These are phyloP conservation scores for Diatrype stigma DNA, from an alignment of 2,329 filamentous ascomycete species.

Conservation along the genomic window DNA sequence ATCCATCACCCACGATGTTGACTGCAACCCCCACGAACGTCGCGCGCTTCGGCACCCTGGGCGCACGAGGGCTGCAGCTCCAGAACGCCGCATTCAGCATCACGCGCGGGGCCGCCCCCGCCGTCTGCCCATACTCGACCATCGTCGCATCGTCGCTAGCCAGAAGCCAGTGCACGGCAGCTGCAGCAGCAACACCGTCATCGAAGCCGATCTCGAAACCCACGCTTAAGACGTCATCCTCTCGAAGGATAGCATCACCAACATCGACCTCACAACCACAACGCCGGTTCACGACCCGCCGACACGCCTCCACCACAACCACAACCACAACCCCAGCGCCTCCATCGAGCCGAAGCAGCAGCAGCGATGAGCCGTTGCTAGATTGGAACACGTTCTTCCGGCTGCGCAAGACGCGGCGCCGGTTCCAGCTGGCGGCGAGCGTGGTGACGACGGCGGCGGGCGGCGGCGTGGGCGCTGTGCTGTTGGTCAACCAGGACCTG, in stretches of 20 bases:
- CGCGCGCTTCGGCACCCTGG: slow-evolving; percentile 23
- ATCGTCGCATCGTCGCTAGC: slow-evolving; percentile 15
- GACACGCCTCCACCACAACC: slow-evolving; percentile 22
- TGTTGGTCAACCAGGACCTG: slow-evolving; percentile 67
- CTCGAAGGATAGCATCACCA: slow-evolving; percentile 8
- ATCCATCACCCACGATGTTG: slow-evolving; percentile 24
- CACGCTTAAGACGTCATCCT: slow-evolving; percentile 4
- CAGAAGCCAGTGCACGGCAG: slow-evolving; percentile 18
- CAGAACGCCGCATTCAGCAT: slow-evolving; percentile 18
- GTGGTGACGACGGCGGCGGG: slow-evolving; percentile 59
- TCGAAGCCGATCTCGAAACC: slow-evolving; percentile 10
- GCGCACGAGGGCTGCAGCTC: slow-evolving; percentile 24
- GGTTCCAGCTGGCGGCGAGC: slow-evolving; percentile 77
- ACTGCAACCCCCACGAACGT: slow-evolving; percentile 21
- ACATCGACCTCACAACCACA: too few relatives aligned
- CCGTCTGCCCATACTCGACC: slow-evolving; percentile 17
- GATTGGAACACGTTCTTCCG: slow-evolving; percentile 93
- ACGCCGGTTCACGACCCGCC: slow-evolving; percentile 20
- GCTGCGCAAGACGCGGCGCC: slow-evolving; percentile 78
- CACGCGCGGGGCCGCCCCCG: slow-evolving; percentile 19
- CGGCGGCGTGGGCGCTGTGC: slow-evolving; percentile 58
- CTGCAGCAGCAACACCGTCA: slow-evolving; percentile 5
- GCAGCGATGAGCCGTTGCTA: slow-evolving; percentile 42
- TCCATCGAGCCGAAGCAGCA: slow-evolving; percentile 15
- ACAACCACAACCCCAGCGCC: slow-evolving; percentile 22